phyloP scores from a whole-genome alignment of 2,329 filamentous ascomycete species.

The Plenodomus tracheiphilus region DNA sequence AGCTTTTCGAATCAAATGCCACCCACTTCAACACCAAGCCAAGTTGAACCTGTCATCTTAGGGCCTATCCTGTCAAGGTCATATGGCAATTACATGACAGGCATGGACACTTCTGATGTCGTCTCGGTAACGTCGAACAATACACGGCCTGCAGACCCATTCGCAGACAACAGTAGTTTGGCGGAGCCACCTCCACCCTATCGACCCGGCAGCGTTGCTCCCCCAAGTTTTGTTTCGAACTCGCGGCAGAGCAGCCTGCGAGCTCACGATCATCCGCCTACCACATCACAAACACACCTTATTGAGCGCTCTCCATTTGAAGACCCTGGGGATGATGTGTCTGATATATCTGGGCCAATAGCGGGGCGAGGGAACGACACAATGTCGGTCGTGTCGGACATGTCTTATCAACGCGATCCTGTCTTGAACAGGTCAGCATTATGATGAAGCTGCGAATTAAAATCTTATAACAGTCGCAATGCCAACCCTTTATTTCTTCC shows the following conservation, averaged over 20 bases:
- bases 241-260: slow-evolving; percentile 42
- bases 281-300: slow-evolving; percentile 26
- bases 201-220: slow-evolving; percentile 36
- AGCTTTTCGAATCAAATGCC: slow-evolving; percentile 12
- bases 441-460: background rate
- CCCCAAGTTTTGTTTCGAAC: slow-evolving; percentile 28
- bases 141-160: slow-evolving; percentile 31
- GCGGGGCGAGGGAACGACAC: slow-evolving; percentile 18
- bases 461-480: background rate
- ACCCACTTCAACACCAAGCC: slow-evolving; percentile 16
- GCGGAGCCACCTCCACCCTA: slow-evolving; percentile 43
- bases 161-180: slow-evolving; percentile 34
- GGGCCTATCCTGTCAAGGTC: slow-evolving; percentile 37
- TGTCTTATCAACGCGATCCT: slow-evolving; percentile 39
- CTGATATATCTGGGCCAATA: slow-evolving; percentile 30
- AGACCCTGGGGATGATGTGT: slow-evolving; percentile 38
- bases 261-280: slow-evolving; percentile 7
- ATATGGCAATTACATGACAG: slow-evolving; percentile 41
- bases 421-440: slow-evolving; percentile 6
- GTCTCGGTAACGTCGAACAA: slow-evolving; percentile 34
- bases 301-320: slow-evolving; percentile 39
- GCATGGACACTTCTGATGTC: slow-evolving; percentile 44
- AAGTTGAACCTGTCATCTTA: slow-evolving; percentile 37
- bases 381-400: slow-evolving; percentile 36
- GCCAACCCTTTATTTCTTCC: too few species aligned